Conservation (phyloP, 139 green algal genomes). For the Diplosphaera chodatii region DNA sequence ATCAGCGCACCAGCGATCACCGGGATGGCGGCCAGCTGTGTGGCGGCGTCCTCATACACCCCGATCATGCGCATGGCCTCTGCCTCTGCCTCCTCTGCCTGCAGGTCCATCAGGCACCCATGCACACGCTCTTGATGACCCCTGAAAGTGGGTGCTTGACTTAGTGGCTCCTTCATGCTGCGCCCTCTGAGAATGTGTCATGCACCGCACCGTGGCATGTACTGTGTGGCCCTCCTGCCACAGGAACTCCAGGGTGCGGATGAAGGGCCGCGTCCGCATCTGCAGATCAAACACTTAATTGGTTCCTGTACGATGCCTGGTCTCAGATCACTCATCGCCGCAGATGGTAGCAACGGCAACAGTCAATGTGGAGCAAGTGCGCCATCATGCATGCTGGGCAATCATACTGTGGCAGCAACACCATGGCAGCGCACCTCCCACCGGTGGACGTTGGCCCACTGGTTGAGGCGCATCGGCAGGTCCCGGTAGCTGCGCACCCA, state of each 20-base stretch:
- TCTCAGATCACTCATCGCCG: no score
- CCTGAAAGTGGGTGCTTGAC: no score
- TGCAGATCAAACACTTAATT: no score
- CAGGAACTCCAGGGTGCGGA: constrained; percentile 97
- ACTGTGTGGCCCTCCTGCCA: constrained; percentile 97
- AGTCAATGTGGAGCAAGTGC: no score
- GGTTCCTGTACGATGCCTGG: no score
- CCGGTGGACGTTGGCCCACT: constrained; percentile 98
- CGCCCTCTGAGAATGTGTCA: no score
- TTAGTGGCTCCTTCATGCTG: no score
- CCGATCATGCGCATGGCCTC: constrained; percentile 71
- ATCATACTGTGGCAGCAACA: no score
- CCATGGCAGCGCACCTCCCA: no score
- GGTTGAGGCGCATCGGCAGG: constrained; percentile 94
- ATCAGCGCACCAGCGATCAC: constrained; percentile 61
- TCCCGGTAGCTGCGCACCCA: constrained; percentile 86
- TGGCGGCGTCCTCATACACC: constrained; percentile 71
- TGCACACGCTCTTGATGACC: no score
- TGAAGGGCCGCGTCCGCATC: constrained; percentile 96
- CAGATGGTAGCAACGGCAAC: no score
- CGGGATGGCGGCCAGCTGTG: constrained; percentile 79
- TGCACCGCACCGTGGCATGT: constrained; percentile 78
- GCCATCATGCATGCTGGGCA: no score
- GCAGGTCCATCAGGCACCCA: not conserved
- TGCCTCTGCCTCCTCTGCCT: constrained; percentile 83